Percentiles rank a stretch among this genome's conserved stretches.
Conservation (phyloP, 2,329 filamentous ascomycete species). For the Ceratocystis papillata region DNA sequence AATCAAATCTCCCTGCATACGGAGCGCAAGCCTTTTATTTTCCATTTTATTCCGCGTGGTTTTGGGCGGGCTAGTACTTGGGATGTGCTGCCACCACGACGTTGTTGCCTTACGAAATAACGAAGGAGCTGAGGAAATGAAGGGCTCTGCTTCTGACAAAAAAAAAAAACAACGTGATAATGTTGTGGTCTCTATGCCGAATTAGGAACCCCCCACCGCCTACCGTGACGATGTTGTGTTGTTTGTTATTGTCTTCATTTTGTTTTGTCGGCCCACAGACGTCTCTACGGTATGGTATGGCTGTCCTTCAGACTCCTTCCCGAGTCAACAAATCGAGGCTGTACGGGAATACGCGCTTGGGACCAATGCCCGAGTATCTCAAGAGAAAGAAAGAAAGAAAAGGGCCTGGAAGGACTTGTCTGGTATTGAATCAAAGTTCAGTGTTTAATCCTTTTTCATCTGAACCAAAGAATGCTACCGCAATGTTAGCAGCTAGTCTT, state of each 20-base stretch:
- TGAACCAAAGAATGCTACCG: background rate
- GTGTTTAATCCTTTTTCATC: background rate
- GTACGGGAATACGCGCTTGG: background rate
- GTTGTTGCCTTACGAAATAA: background rate
- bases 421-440: background rate
- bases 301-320: background rate
- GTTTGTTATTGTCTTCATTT: background rate
- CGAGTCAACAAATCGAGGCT: background rate
- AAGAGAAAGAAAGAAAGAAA: background rate
- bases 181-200: background rate
- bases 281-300: background rate
- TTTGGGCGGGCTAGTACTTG: background rate
- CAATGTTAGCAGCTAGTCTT: background rate
- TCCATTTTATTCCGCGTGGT: background rate
- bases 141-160: background rate
- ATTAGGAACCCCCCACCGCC: background rate
- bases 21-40: background rate
- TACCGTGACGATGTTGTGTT: background rate
- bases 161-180: constrained; percentile 5
- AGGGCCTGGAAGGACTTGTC: background rate
- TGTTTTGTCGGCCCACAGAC: background rate
- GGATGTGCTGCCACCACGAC: constrained; percentile 1
- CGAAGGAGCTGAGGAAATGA: constrained; percentile 2
- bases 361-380: no score
- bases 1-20: constrained; percentile 1